phyloP scores from a whole-genome alignment of 176 grass and related monocot species.

The Guadua angustifolia region DNA sequence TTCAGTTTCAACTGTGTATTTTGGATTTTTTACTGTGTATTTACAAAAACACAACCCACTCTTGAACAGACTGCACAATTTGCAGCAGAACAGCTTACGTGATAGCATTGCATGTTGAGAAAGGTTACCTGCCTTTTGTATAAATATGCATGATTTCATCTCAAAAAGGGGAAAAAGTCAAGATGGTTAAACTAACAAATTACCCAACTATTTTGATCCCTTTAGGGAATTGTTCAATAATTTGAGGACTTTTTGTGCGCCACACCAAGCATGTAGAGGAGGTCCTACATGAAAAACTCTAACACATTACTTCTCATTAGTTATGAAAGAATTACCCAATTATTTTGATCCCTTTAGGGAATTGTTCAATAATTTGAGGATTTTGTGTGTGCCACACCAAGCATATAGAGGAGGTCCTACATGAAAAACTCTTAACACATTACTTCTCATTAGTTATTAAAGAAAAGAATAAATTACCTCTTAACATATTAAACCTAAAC shows the following conservation, averaged over 20 bases:
- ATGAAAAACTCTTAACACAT: background rate
- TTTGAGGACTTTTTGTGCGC: background rate
- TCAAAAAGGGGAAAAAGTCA: background rate
- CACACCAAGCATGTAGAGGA: background rate
- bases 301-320: background rate
- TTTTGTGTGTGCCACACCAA: conserved; percentile 2
- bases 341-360: background rate
- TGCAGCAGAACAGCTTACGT: conserved; percentile 9
- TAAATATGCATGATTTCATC: background rate
- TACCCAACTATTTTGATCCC: background rate
- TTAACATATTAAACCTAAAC: conserved; percentile 17
- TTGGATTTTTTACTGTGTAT: background rate
- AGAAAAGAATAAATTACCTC: conserved; percentile 18
- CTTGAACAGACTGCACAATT: conserved; percentile 31
- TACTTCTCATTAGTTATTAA: conserved; percentile 6
- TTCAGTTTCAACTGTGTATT: conserved; percentile 5
- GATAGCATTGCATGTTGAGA: conserved; percentile 2
- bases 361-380: background rate
- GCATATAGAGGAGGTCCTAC: background rate
- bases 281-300: conserved; percentile 1
- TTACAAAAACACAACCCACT: background rate
- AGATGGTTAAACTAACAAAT: conserved; percentile 21
- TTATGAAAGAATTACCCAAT: background rate
- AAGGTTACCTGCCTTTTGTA: conserved; percentile 3
- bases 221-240: conserved; percentile 7